Conservation (phyloP, 768 basidiomycete species). For the Boletales sp. region DNA sequence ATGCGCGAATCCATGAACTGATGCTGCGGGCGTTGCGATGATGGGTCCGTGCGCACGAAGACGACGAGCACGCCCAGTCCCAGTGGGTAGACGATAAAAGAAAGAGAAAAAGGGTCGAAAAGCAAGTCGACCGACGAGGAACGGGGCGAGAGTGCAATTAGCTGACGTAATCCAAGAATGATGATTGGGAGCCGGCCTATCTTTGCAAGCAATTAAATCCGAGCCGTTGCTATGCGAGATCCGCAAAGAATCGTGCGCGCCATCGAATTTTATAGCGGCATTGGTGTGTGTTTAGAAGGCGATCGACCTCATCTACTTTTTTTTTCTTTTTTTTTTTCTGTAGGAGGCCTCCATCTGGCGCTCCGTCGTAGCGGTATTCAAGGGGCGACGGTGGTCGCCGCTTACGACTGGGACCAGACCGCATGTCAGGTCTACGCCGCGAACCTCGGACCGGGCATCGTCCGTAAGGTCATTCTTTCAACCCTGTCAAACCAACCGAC, state of each 20-base stretch:
- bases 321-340: neutral
- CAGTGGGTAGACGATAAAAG: constrained; percentile 1
- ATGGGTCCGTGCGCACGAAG: neutral
- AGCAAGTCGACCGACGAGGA: constrained; percentile 2
- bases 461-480: constrained; percentile 31
- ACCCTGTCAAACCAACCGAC: neutral
- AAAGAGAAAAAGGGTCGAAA: constrained; percentile 6
- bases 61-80: neutral
- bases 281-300: constrained; percentile 47
- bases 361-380: constrained; percentile 48
- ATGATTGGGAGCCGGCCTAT: neutral
- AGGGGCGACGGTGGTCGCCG: constrained; percentile 48
- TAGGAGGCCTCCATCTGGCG: constrained; percentile 74
- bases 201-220: too few relatives aligned
- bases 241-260: constrained; percentile 15
- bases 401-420: constrained; percentile 82
- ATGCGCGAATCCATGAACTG: constrained; percentile 7
- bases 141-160: constrained; percentile 17
- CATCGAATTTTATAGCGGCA: constrained; percentile 78
- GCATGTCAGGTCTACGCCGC: constrained; percentile 67
- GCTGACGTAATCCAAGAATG: constrained; percentile 19
- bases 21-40: neutral
- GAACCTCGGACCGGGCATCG: constrained; percentile 50
- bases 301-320: too few relatives aligned
- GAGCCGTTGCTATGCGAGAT: constrained; percentile 1